Base-by-base conservation (phyloP, 1,284 basidiomycete species). In the Irpex sp. region DNA sequence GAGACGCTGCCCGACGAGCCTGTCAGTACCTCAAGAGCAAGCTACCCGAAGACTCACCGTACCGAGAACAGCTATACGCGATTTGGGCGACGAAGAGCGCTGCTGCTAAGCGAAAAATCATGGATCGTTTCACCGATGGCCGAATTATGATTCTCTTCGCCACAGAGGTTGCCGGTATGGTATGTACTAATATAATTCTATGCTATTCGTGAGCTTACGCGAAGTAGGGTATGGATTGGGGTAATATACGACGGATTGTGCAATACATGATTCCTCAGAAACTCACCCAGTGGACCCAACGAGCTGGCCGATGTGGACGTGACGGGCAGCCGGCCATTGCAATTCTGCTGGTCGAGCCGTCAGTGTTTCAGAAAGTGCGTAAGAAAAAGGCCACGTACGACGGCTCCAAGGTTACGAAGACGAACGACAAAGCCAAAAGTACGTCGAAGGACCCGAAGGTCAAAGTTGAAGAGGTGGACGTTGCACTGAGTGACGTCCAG, bases 261-360 rank as follows among this genome's bases (percentile, higher is more conserved):
- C 67, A 69, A 52, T 64, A 66, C 55, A 64, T 58, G 21, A 44
- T 62, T 4, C 60, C 64, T 4, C 13, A 19, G 15, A 64, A 61
- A 1, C 47, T 69, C 34, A 62, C 49, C 2, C 60, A 62, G 3
- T 69, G 64, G 66, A 49, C 66, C 5, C 67, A 69, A 51, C 64
- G 58, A 8, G 37, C 40, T 21, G 60, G 57, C 4, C 55, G 64
- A 44, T 65, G 63, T 1, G 69, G 64, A 19, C 65, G 70, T 21
- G 63, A 62, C 5, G 67, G 66, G 2, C 6, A 58, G 36, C 59
- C 59, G 2, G 63, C 64, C 3, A 11, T 37, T n/a, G 64, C 61
- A 3, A 62, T 70, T 2, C 47, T 68, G 2, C 62, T 66, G 11
- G 61, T 68, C 36, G 66, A 68, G 49, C n/a, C 48, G 21, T 66